Evolutionary conservation across 768 basidiomycete genomes (phyloP), one percentile per base, ranked within the genome.

Genomic region (Paxillus rubicundulus): DNA sequence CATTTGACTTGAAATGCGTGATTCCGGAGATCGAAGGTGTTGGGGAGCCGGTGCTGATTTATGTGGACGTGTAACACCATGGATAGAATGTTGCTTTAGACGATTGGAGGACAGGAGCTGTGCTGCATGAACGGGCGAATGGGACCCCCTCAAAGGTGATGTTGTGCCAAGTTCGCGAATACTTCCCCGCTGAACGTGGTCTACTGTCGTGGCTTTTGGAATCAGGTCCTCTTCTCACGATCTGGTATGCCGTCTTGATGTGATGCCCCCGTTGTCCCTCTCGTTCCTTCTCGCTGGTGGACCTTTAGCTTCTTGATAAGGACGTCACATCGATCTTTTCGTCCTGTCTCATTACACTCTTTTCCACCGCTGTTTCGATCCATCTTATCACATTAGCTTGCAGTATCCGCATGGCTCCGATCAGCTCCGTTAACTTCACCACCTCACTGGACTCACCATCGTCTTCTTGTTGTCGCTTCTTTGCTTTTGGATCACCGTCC

Each of bases 1-100:
- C 95, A 30, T 98, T 98, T 64, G 97, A 98, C 74, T 82, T 98
- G 60, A 98, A 98, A 82, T 98, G 95, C 67, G 92, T 95, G 61
- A 95, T 98, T 61, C 94, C 95, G 24, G 96, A 98, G 75, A 97
- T 98, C 59, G 92, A 94, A 68, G 91, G 92, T 43, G 90, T 95
- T 24, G 97, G 96, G 49, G 95, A 98, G 70, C 97, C 97, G 24
- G 81, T 98, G 61, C 76, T 98, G 64, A 83, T 98, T 58, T 98
- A 97, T 74, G 85, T 97, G 66, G 92, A 92, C 70, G 69, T 70
- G 64, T 69, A 69, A 71, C 56, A 52, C 56, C 54, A 64, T 62
- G 66, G 61, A 60, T 67, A 60, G 47, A 57, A 50, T 57, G 57
- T 59, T 58, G 47, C 45, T 59, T 56, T 54, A 52, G 53, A 53